phyloP scores from a whole-genome alignment of 176 grass and related monocot genomes.

The Lolium multiflorum region DNA sequence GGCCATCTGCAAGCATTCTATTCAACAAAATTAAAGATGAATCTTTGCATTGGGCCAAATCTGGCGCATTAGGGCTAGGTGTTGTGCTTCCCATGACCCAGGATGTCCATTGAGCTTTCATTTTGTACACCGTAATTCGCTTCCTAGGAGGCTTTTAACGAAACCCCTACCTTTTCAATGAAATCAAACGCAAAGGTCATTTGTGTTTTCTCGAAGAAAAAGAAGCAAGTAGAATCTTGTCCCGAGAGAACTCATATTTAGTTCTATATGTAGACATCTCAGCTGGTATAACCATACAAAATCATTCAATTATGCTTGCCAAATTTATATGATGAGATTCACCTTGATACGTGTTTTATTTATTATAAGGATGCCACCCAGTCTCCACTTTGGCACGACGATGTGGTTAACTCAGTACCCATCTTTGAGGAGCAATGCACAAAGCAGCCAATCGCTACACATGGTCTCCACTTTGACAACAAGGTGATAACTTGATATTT shows the following conservation, averaged over 20 bases:
- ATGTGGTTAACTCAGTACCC: background rate
- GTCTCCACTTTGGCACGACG: background rate
- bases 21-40: too few relatives aligned
- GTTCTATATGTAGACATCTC: background rate
- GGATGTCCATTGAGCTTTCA: too few relatives aligned
- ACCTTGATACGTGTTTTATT: background rate
- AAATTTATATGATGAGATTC: background rate
- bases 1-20: too few relatives aligned
- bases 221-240: conserved; percentile 12
- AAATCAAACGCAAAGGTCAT: too few relatives aligned
- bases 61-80: too few relatives aligned
- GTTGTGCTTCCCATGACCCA: too few relatives aligned
- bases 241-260: background rate
- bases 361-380: background rate
- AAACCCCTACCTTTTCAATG: too few relatives aligned
- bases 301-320: background rate
- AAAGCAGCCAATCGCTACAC: background rate
- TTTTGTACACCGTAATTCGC: too few relatives aligned
- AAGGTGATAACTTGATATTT: background rate
- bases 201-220: too few relatives aligned
- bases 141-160: too few relatives aligned
- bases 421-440: background rate
- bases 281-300: background rate
- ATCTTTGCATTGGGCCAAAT: too few relatives aligned
- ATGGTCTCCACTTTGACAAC: background rate